Conservation (phyloP, 768 basidiomycete species). For the Tricholoma saponaceum region DNA sequence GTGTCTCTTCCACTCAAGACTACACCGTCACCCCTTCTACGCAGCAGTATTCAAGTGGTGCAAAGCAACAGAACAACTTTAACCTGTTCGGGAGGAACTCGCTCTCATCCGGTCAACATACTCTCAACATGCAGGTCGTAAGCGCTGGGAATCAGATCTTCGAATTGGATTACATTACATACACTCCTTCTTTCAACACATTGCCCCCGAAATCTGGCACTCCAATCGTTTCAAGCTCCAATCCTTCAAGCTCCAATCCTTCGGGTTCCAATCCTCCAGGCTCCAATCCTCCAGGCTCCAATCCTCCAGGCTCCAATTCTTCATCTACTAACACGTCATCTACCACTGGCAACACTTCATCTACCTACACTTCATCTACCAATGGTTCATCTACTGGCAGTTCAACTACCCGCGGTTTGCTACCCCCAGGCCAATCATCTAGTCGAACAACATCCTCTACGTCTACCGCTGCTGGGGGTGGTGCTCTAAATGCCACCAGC, state of each 20-base stretch:
- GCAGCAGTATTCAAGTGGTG: neutral
- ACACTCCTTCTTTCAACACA: conserved; percentile 17
- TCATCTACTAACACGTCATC: too few species aligned
- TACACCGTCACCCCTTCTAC: neutral
- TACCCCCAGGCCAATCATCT: neutral
- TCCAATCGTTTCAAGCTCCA: neutral
- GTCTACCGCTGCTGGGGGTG: neutral
- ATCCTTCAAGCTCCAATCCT: too few species aligned
- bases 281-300: too few species aligned
- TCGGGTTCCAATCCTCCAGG: too few species aligned
- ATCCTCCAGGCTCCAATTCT: too few species aligned
- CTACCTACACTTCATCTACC: too few species aligned
- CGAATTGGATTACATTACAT: conserved; percentile 24
- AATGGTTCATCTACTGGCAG: too few species aligned
- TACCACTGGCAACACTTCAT: too few species aligned
- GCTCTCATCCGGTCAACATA: conserved; percentile 20
- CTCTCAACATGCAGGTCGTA: conserved; percentile 18
- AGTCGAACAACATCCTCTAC: neutral
- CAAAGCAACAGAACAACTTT: neutral
- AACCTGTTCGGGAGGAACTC: neutral
- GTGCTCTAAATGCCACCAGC: neutral
- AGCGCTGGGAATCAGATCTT: conserved; percentile 20
- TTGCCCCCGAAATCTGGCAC: neutral
- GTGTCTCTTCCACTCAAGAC: neutral
- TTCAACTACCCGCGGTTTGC: too few species aligned